phyloP scores from a whole-genome alignment of 73 alveolate species.

The Breviolum minutum region DNA sequence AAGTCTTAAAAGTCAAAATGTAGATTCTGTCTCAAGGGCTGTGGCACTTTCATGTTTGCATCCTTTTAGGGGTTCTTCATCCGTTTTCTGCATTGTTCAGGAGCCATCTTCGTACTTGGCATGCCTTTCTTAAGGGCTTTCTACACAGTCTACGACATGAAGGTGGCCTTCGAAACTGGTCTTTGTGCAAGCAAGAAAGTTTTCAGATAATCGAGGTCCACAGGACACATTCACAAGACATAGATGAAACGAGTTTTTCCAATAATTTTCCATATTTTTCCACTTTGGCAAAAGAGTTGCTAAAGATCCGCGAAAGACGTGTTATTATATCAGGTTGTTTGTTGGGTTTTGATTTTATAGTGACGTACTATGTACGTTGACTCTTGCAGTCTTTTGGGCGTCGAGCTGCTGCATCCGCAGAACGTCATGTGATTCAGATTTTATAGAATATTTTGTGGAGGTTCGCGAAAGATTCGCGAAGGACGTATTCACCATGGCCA shows the following conservation, averaged over 20 bases:
- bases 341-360: too few relatives aligned
- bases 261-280: background rate
- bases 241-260: background rate
- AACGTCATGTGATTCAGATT: background rate
- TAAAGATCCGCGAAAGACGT: too few relatives aligned
- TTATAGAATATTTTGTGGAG: too few relatives aligned
- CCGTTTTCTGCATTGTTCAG: background rate
- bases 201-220: too few relatives aligned
- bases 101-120: constrained; percentile 87
- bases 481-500: too few relatives aligned
- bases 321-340: too few relatives aligned
- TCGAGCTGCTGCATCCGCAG: background rate
- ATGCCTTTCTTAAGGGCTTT: constrained; percentile 90
- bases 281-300: background rate
- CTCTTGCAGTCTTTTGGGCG: background rate
- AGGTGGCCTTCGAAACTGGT: background rate
- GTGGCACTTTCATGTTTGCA: background rate
- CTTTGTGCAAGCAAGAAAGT: too few relatives aligned
- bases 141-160: constrained; percentile 88
- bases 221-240: too few relatives aligned
- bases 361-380: background rate
- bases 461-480: too few relatives aligned
- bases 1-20: too few relatives aligned
- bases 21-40: too few relatives aligned
- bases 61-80: background rate